Base-by-base conservation (phyloP, 306 rosid species). In the Dryas octopetala region DNA sequence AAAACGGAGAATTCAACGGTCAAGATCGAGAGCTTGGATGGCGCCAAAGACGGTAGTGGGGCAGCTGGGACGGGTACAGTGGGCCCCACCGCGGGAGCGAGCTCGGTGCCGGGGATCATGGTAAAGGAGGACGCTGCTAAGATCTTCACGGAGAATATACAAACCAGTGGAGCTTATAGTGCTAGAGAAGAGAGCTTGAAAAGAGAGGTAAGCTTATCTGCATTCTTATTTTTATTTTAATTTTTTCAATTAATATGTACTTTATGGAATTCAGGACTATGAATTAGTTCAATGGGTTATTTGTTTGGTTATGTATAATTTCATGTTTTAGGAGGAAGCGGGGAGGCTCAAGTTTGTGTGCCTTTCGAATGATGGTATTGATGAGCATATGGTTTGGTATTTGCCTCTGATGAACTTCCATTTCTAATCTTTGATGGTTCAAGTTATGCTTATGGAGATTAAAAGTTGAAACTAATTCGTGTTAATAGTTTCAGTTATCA, bases 361-460 rank as follows among this genome's bases (percentile, higher is more conserved):
- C 82, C 74, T 50, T 75, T 86, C 92, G 2, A 95, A 90, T 68
- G 99, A 95, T 70, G 97, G 96, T 68, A 76, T 86, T 68, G 99
- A 92, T 80, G 79, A 90, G 76, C 97, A 95, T 74, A 95, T 95
- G 99, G 82, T 95, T 87, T 95, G 99, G 99, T 92, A 92, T 76
- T 63, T 68, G 9, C 51, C 78, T 74, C 76, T 80, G 75, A 71
- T 43, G 41, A 53, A 53, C 41, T 70, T 54, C 8, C 28, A 46
- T 46, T 19, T 66, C 41, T 46, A 19, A 66, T 4, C 40, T 47
- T 46, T 12, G 44, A 48, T 47, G 41, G 13, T 47, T 48, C 6
- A 26, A n/a, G 5, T n/a, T n/a, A 51, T 6, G 45, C 14, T 54
- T 10, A 9, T 61, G 44, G 53, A 11, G 4, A 9, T 49, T 49